phyloP scores from a whole-genome alignment of 1,139 yeast species.

The Magnusiomyces paraingens region DNA sequence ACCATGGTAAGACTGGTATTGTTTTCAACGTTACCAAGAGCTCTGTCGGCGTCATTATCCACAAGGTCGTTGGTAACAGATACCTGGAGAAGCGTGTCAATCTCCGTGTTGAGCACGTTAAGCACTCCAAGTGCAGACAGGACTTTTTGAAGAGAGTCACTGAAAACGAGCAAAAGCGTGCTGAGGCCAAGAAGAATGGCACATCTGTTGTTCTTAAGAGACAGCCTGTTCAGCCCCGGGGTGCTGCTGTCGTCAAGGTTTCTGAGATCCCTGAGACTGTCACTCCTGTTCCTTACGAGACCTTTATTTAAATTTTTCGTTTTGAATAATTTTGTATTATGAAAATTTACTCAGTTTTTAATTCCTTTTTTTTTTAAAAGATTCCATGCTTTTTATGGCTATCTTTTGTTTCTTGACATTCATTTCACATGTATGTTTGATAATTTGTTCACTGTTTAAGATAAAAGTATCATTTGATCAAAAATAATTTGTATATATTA shows the following conservation, averaged over 20 bases:
- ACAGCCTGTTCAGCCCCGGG: conserved; percentile 98
- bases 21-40: conserved; percentile 98
- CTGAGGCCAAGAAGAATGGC: conserved; percentile 94
- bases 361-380: too few species aligned
- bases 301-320: conserved; percentile 68
- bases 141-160: conserved; percentile 98
- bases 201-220: conserved; percentile 89
- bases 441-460: too few species aligned
- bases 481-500: too few species aligned
- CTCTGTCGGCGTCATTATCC: conserved; percentile 94
- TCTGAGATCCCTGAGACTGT: conserved; percentile 88
- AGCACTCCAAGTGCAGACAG: conserved; percentile 99
- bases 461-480: too few species aligned
- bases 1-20: conserved; percentile 99
- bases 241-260: conserved; percentile 68
- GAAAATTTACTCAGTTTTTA: conserved; percentile 1
- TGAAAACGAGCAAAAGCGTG: conserved; percentile 88
- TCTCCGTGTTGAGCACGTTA: conserved; percentile 97
- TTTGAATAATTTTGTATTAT: neutral
- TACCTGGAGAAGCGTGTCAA: conserved; percentile 97
- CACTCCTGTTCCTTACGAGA: conserved; percentile 99
- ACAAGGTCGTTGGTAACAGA: conserved; percentile 99
- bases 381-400: too few species aligned
- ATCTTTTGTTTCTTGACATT: too few species aligned
- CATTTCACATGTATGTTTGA: too few species aligned